Evolutionary conservation across 306 rosid species (phyloP).

Genomic region (Acmispon strigosus): DNA sequence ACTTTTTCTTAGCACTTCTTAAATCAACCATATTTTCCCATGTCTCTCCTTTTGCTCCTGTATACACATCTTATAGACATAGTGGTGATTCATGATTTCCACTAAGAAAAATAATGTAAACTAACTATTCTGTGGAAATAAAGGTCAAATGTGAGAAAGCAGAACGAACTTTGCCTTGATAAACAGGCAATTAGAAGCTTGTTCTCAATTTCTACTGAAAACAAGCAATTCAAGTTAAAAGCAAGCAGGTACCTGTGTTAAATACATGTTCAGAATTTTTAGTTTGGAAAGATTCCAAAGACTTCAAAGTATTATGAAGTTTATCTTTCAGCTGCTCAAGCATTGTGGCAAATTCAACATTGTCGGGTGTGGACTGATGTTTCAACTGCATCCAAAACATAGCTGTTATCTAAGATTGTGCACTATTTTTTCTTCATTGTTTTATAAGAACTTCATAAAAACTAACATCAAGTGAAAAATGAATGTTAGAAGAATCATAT

Average conservation of each 20-base stretch:
- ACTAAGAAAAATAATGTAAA: background rate
- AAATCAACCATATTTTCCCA: background rate
- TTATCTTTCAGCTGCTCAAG: constrained; percentile 51
- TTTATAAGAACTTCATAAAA: background rate
- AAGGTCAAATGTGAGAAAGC: background rate
- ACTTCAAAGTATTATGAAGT: constrained; percentile 39
- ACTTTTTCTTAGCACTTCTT: background rate
- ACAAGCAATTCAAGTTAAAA: background rate
- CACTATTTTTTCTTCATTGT: background rate
- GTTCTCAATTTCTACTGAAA: background rate
- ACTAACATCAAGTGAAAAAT: background rate
- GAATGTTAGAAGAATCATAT: background rate
- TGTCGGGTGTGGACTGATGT: constrained; percentile 41
- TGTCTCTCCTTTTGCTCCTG: background rate
- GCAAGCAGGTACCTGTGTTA: constrained; percentile 56
- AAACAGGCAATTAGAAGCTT: background rate
- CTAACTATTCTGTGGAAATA: background rate
- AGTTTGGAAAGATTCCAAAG: constrained; percentile 67
- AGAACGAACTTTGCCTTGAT: constrained; percentile 14
- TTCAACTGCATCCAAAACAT: constrained; percentile 53
- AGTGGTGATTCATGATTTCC: constrained; percentile 1
- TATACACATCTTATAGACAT: background rate
- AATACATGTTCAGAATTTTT: constrained; percentile 85
- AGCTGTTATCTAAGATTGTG: constrained; percentile 9
- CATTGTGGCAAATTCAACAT: constrained; percentile 37